A percentile compares a stretch with the other conserved stretches of the same genome.
Evolutionary conservation across 2,329 filamentous ascomycete genomes (phyloP).

Genomic region (Madurella fahalii): DNA sequence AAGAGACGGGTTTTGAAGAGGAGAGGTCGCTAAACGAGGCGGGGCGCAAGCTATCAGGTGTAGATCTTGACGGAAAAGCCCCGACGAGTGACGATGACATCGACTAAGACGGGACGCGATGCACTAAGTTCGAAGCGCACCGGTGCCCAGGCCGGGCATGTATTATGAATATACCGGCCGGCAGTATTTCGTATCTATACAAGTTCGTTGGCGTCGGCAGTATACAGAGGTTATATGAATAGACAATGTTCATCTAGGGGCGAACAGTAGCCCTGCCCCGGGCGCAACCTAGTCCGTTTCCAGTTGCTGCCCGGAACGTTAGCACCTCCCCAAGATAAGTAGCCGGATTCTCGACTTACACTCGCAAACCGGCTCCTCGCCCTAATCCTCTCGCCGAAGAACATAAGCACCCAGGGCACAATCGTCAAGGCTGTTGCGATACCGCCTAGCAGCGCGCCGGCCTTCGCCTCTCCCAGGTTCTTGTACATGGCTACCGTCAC

Average conservation of each 20-base stretch:
- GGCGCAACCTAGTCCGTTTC: too few species aligned
- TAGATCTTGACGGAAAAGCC: constrained; percentile 19
- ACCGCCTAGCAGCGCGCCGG: constrained; percentile 71
- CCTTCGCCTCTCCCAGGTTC: constrained; percentile 65
- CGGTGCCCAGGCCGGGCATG: not conserved
- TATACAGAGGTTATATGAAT: too few species aligned
- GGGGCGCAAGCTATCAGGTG: constrained; percentile 33
- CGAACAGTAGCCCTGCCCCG: too few species aligned
- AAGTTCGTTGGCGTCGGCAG: too few species aligned
- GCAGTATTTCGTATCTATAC: too few species aligned
- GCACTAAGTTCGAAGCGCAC: too few species aligned
- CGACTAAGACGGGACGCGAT: constrained; percentile 37
- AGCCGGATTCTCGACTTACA: constrained; percentile 31
- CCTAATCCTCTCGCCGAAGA: constrained; percentile 74
- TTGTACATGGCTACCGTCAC: constrained; percentile 70
- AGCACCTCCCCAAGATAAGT: too few species aligned
- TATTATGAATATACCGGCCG: not conserved
- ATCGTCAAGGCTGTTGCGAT: constrained; percentile 65
- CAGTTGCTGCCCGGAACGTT: too few species aligned
- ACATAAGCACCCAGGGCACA: constrained; percentile 82
- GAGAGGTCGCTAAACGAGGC: constrained; percentile 38
- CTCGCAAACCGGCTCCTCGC: constrained; percentile 72
- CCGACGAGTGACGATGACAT: constrained; percentile 41
- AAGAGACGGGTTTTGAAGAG: constrained; percentile 32
- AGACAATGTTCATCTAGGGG: too few species aligned